phyloP scores from a whole-genome alignment of 164 flowering plant genomes.

The Litsea cubeba region DNA sequence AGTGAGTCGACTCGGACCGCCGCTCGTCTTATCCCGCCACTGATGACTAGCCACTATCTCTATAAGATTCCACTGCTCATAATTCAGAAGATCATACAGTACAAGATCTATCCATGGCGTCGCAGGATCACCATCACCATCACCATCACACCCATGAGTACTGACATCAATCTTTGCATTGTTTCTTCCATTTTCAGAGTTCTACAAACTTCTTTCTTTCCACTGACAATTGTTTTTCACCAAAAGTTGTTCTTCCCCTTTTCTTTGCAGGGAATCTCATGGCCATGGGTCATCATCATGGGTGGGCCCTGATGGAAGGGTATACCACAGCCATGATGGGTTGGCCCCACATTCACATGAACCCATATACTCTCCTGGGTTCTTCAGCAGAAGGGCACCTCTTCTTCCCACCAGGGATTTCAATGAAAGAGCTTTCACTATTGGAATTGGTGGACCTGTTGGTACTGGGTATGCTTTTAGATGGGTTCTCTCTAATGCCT shows the following conservation, averaged over 20 bases:
- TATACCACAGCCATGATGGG: slow-evolving; percentile 94
- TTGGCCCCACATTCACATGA: slow-evolving; percentile 95
- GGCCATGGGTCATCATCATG: slow-evolving; percentile 35
- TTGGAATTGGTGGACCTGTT: slow-evolving; percentile 98
- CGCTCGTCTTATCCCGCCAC: too few species aligned
- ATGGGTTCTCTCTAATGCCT: not conserved
- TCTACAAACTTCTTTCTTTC: not conserved
- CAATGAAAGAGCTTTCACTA: slow-evolving; percentile 82
- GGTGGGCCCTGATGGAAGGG: slow-evolving; percentile 80
- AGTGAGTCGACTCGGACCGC: too few species aligned
- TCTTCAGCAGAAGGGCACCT: slow-evolving; percentile 73
- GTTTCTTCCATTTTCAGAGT: not conserved
- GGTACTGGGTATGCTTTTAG: slow-evolving; percentile 71
- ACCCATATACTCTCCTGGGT: slow-evolving; percentile 95
- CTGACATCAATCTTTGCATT: not conserved
- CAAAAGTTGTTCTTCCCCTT: not conserved
- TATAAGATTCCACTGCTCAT: too few species aligned
- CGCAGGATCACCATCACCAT: slow-evolving; percentile 21
- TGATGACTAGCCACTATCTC: too few species aligned
- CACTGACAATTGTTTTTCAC: not conserved
- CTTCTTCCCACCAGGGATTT: slow-evolving; percentile 65
- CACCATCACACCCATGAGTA: slow-evolving; percentile 21
- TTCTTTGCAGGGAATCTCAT: slow-evolving; percentile 9
- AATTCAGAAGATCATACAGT: too few species aligned
- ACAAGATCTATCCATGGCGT: slow-evolving; percentile 14